phyloP scores from a whole-genome alignment of 2,329 filamentous ascomycete species.

The Talaromyces sp. region DNA sequence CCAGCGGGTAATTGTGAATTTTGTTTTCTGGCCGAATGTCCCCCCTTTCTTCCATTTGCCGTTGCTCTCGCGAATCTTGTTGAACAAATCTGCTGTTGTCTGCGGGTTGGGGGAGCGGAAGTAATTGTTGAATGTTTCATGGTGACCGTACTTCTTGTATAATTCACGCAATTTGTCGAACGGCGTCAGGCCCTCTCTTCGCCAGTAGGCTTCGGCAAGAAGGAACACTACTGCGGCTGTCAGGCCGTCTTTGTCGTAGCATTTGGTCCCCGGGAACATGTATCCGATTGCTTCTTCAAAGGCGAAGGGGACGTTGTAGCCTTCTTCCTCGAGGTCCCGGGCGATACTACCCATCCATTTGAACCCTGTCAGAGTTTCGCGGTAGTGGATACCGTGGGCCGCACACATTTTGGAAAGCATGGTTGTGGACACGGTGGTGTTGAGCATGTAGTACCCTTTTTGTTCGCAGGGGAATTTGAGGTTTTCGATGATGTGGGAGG shows the following conservation, averaged over 20 bases:
- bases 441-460: conserved; percentile 51
- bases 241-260: conserved; percentile 62
- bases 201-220: conserved; percentile 49
- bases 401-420: conserved; percentile 56
- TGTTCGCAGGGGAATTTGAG: conserved; percentile 28
- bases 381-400: conserved; percentile 52
- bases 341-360: conserved; percentile 63
- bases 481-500: conserved; percentile 52
- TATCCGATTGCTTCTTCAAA: conserved; percentile 64
- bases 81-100: conserved; percentile 52
- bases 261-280: conserved; percentile 56
- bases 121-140: conserved; percentile 61
- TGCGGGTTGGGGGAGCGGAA: conserved; percentile 53
- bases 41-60: conserved; percentile 38
- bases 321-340: conserved; percentile 45
- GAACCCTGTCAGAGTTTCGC: conserved; percentile 61
- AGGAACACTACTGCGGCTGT: conserved; percentile 57
- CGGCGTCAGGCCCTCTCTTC: conserved; percentile 50
- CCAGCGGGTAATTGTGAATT: conserved; percentile 53
- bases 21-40: conserved; percentile 38
- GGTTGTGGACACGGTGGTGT: conserved; percentile 59
- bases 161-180: conserved; percentile 53
- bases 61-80: conserved; percentile 44
- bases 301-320: conserved; percentile 52
- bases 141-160: conserved; percentile 55